A percentile compares a stretch with the other conserved stretches of the same genome.
These are phyloP conservation scores for Epichloe glyceriae DNA, from an alignment of 2,329 filamentous ascomycete species.

Conservation along the genomic window DNA sequence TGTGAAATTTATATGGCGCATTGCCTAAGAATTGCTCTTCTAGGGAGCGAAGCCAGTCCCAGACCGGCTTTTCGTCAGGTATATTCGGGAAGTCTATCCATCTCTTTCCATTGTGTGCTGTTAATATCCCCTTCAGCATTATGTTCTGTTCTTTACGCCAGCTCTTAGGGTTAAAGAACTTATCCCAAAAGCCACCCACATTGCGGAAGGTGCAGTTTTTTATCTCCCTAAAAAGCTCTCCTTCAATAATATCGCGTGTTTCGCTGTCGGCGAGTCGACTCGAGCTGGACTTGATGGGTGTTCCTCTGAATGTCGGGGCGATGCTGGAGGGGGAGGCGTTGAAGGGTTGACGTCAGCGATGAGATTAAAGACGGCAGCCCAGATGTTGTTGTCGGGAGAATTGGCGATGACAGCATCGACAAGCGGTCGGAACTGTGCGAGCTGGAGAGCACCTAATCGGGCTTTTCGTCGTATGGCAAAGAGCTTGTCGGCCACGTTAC, in stretches of 20 bases:
- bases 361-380: too few species aligned
- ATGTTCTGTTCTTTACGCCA: conserved; percentile 6
- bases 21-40: conserved; percentile 6
- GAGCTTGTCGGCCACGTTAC: too few species aligned
- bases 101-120: conserved; percentile 7
- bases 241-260: conserved; percentile 6
- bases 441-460: too few species aligned
- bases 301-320: conserved; percentile 2
- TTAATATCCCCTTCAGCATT: conserved; percentile 4
- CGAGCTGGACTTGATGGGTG: conserved; percentile 3
- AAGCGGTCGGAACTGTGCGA: too few species aligned
- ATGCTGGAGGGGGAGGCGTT: too few species aligned
- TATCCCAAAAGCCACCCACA: conserved; percentile 8
- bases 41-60: conserved; percentile 1
- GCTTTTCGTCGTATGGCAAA: too few species aligned
- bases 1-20: conserved; percentile 9
- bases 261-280: conserved; percentile 6
- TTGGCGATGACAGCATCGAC: too few species aligned
- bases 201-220: conserved; percentile 8
- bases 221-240: conserved; percentile 8
- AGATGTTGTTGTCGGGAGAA: too few species aligned
- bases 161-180: conserved; percentile 7
- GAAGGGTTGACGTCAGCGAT: too few species aligned
- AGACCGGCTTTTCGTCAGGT: conserved; percentile 5
- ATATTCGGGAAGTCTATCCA: conserved; percentile 7